Evolutionary conservation across 2,329 filamentous ascomycete species (phyloP).

Genomic region (Ascochyta rabiei): DNA sequence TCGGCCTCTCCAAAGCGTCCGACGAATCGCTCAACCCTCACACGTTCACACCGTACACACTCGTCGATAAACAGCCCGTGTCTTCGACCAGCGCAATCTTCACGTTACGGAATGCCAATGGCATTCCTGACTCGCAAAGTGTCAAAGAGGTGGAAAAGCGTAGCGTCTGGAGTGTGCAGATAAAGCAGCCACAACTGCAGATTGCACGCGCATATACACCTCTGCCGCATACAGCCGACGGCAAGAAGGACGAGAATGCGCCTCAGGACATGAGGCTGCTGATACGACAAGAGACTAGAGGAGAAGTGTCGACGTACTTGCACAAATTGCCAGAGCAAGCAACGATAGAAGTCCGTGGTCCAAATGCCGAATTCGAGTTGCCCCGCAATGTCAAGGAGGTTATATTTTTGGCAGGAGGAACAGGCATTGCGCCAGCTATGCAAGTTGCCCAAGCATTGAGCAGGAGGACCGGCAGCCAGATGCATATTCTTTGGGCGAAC

Average conservation of each 20-base stretch:
- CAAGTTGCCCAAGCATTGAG: conserved; percentile 74
- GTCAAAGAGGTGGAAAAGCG: conserved; percentile 57
- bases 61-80: conserved; percentile 66
- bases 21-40: conserved; percentile 59
- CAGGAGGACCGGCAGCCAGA: conserved; percentile 49
- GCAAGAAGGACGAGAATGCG: conserved; percentile 32
- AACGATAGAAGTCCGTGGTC: conserved; percentile 77
- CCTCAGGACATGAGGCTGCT: conserved; percentile 68
- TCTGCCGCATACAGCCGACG: conserved; percentile 64
- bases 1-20: conserved; percentile 27
- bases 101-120: conserved; percentile 58
- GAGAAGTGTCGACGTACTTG: conserved; percentile 86
- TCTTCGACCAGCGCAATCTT: conserved; percentile 73
- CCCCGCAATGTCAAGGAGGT: conserved; percentile 62
- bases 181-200: conserved; percentile 93
- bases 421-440: conserved; percentile 87
- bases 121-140: conserved; percentile 35
- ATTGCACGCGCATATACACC: conserved; percentile 93
- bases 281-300: conserved; percentile 76
- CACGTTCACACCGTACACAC: conserved; percentile 69
- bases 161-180: conserved; percentile 85
- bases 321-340: conserved; percentile 67
- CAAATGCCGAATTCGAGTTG: conserved; percentile 71
- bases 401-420: conserved; percentile 89
- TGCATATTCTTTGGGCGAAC: conserved; percentile 86